Conservation (phyloP, 225 moss, liverwort and hornwort genomes). For the Physcomitrium patens region DNA sequence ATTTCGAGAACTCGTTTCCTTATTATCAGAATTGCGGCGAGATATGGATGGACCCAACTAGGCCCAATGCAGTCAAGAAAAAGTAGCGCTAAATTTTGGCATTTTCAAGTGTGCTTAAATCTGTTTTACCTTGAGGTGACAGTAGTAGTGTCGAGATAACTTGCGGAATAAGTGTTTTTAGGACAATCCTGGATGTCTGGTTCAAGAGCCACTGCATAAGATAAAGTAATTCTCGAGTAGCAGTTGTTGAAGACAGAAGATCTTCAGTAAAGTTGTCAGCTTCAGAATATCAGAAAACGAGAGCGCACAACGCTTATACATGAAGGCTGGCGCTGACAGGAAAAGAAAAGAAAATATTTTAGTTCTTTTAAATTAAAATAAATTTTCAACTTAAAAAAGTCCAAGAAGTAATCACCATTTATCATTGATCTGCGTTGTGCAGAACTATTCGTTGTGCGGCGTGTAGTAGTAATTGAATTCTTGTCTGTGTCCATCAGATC, state of each 20-base stretch:
- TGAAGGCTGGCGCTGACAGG: not conserved
- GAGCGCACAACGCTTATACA: not conserved
- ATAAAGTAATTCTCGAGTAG: not conserved
- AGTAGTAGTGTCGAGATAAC: slow-evolving; percentile 16
- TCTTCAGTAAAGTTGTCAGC: not conserved
- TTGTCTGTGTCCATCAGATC: slow-evolving; percentile 18
- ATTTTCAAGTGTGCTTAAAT: not conserved
- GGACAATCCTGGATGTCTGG: slow-evolving; percentile 31
- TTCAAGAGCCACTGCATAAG: slow-evolving; percentile 27
- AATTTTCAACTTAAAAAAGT: too few relatives aligned
- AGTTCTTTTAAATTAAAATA: too few relatives aligned
- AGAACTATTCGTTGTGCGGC: slow-evolving; percentile 17
- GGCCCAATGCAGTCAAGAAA: not conserved
- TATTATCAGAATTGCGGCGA: not conserved
- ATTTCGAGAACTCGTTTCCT: not conserved
- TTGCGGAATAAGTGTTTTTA: slow-evolving; percentile 19
- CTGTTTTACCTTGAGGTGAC: slow-evolving; percentile 30
- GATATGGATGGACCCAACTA: not conserved
- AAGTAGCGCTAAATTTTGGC: not conserved
- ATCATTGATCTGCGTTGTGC: slow-evolving; percentile 30
- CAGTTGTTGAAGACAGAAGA: not conserved
- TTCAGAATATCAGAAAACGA: not conserved
- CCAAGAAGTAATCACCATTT: slow-evolving; percentile 24
- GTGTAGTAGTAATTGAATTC: not conserved
- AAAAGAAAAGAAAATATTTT: not conserved